Percentiles rank a stretch among this genome's conserved stretches.
Conservation (phyloP, 495 filamentous ascomycete genomes). For the Oidiodendron maius region DNA sequence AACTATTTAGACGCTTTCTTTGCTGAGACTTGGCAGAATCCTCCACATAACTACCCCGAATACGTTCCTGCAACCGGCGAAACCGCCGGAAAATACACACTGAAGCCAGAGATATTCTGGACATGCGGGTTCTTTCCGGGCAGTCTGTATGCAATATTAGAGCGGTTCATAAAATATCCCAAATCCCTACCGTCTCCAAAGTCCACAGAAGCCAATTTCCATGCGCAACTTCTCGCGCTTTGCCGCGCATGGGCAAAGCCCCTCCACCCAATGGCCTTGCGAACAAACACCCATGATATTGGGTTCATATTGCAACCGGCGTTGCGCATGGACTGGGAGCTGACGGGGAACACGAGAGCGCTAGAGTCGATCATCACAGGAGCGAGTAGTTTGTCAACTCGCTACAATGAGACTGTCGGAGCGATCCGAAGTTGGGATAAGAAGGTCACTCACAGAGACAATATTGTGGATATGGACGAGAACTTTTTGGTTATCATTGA, state of each 20-base stretch:
- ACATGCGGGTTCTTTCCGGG: conserved; percentile 40
- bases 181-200: conserved; percentile 4
- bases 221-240: conserved; percentile 25
- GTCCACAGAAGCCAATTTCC: neutral
- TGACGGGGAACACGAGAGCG: conserved; percentile 28
- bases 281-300: conserved; percentile 36
- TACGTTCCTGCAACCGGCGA: conserved; percentile 23
- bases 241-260: conserved; percentile 31
- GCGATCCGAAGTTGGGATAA: conserved; percentile 35
- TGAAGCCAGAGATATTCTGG: conserved; percentile 35
- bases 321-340: conserved; percentile 31
- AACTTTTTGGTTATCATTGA: conserved; percentile 41
- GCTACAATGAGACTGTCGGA: conserved; percentile 28
- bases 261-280: conserved; percentile 28
- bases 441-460: conserved; percentile 25
- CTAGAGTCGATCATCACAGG: conserved; percentile 28
- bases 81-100: conserved; percentile 22
- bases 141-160: conserved; percentile 26
- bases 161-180: conserved; percentile 28
- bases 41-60: conserved; percentile 24
- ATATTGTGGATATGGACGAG: conserved; percentile 13
- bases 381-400: conserved; percentile 29
- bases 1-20: neutral
- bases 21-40: conserved; percentile 5
- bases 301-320: conserved; percentile 40